Evolutionary conservation across 176 grass and related monocot genomes (phyloP).

Genomic region (Triticum aestivum): DNA sequence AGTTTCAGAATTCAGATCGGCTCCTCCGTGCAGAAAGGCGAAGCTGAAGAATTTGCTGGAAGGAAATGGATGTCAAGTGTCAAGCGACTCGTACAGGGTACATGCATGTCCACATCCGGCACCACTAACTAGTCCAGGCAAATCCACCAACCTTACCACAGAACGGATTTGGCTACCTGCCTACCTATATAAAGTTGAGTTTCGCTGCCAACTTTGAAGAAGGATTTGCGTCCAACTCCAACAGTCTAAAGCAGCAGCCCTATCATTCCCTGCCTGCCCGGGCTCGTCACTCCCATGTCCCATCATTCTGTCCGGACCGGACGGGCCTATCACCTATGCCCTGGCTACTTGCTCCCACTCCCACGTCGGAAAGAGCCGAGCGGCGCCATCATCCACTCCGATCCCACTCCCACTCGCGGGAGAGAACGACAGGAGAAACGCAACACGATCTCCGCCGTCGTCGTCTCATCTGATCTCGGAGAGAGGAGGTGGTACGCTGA

Average conservation of each 20-base stretch:
- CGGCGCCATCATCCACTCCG: background rate
- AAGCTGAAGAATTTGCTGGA: too few relatives aligned
- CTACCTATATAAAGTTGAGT: background rate
- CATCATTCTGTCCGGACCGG: background rate
- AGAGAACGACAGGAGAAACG: background rate
- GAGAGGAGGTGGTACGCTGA: background rate
- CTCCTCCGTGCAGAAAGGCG: background rate
- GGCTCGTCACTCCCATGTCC: background rate
- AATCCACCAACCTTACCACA: background rate
- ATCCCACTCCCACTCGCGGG: background rate
- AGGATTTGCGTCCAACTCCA: background rate
- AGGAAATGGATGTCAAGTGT: background rate
- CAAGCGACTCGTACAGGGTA: background rate
- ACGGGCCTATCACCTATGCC: background rate
- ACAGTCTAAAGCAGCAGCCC: background rate
- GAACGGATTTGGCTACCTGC: background rate
- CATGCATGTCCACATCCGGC: background rate
- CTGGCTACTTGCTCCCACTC: background rate
- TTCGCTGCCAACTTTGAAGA: background rate
- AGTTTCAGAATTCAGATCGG: background rate
- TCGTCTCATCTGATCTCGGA: background rate
- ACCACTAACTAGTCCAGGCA: background rate
- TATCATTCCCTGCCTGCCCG: background rate
- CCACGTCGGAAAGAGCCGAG: background rate
- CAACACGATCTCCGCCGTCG: background rate